Base-by-base conservation (phyloP, 805 yeast genomes). In the Kluyveromyces nonfermentans region DNA sequence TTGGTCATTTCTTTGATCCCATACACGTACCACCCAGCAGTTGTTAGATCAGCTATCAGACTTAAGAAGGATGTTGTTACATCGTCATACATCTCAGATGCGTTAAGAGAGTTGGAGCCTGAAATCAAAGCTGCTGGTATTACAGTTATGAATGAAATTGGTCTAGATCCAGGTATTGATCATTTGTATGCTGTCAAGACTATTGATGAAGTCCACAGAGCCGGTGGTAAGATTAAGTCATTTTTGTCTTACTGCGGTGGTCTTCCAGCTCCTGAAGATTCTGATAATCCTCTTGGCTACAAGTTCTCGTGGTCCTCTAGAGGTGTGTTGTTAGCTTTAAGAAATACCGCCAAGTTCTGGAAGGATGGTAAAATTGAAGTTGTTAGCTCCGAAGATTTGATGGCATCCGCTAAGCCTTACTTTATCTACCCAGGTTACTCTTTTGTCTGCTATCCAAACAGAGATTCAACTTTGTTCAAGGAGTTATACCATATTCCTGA, bases 261-360 rank as follows among this genome's bases (percentile, higher is more conserved):
- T 59, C 77, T 93, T 60, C 97, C 97, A 52, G 93, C 98, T 28
- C 97, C 98, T 51, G 98, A 90, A 71, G 78, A 82, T 68, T 90
- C 97, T 25, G 95, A 88, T 71, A 93, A 93, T 72, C 98, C 98
- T 46, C 75, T 93, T 64, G 98, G 98, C 56, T 93, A 93, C 80
- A 93, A 93, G 74, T 93, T 93, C 71, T 89, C 97, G 35, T 93
- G 98, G 98, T 87, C 97, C 28, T 89, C 97, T 32, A 82, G 98
- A 70, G 98, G 98, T 70, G 97, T 93, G 35, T 71, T 93, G 62
- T 77, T 93, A 59, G 98, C 98, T 16, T 77, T 93, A 63, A 83
- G 96, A 76, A 94, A 93, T 74, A 71, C 83, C 50, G 98, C 97
- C 51, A 80, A 79, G 57, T 90, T 80, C 74, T 90, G 82, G 78